Evolutionary conservation across 75 land plant genomes (phyloP).

Genomic region (Chamaecyparis obtusa): DNA sequence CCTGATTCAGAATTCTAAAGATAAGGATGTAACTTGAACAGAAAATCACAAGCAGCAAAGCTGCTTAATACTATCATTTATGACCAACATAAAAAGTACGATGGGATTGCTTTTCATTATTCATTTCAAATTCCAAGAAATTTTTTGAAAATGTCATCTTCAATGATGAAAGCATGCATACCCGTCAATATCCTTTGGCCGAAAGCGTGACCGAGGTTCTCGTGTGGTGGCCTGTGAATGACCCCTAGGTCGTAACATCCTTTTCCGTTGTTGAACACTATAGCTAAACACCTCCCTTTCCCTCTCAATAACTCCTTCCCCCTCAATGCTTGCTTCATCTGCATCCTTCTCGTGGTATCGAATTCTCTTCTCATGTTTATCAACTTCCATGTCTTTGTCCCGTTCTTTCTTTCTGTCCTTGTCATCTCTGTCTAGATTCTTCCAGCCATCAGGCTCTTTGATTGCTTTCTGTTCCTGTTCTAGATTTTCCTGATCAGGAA

Average conservation of each 20-base stretch:
- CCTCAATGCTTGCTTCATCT: slow-evolving; percentile 52
- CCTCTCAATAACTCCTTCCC: slow-evolving; percentile 49
- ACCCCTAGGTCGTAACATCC: slow-evolving; percentile 77
- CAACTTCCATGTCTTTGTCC: slow-evolving; percentile 56
- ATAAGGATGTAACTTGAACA: not conserved
- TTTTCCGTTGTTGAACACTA: slow-evolving; percentile 77
- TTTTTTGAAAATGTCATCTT: not conserved
- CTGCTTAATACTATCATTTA: not conserved
- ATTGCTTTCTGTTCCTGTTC: slow-evolving; percentile 40
- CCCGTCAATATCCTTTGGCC: slow-evolving; percentile 71
- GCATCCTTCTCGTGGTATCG: slow-evolving; percentile 49
- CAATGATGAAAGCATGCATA: slow-evolving; percentile 12
- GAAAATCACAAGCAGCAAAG: not conserved
- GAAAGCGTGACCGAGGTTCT: slow-evolving; percentile 60
- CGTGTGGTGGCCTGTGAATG: slow-evolving; percentile 49
- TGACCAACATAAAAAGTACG: not conserved
- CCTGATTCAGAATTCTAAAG: not conserved
- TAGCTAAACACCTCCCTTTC: slow-evolving; percentile 53
- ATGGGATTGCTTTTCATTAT: not conserved
- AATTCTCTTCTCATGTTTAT: slow-evolving; percentile 46
- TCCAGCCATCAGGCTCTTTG: slow-evolving; percentile 52
- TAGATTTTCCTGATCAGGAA: slow-evolving; percentile 33
- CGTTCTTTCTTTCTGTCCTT: slow-evolving; percentile 62
- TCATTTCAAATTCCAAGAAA: not conserved
- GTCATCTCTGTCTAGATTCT: slow-evolving; percentile 45